phyloP scores from a whole-genome alignment of 345 rosid genomes.

The Acer saccharum region DNA sequence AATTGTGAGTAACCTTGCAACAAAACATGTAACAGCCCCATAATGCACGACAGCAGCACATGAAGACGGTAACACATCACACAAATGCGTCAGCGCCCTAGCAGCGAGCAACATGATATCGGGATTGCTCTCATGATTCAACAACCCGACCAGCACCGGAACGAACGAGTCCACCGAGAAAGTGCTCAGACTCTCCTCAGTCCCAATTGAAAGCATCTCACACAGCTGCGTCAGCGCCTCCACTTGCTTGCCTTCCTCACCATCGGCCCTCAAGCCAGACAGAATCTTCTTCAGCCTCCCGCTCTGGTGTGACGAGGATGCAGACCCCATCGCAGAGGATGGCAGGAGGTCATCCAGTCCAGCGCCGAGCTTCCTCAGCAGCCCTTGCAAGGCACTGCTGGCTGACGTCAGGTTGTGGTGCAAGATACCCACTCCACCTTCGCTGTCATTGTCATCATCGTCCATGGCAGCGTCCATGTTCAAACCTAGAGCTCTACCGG shows the following conservation, averaged over 20 bases:
- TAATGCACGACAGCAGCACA: constrained; percentile 99
- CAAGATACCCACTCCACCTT: constrained; percentile 77
- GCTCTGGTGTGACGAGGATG: constrained; percentile 80
- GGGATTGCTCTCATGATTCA: constrained; percentile 93
- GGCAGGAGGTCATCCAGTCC: constrained; percentile 95
- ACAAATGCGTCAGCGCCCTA: constrained; percentile 92
- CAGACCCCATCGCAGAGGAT: constrained; percentile 74
- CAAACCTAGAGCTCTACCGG: constrained; percentile 45
- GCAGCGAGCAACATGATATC: constrained; percentile 99
- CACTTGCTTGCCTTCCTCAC: constrained; percentile 98
- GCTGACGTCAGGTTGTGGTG: constrained; percentile 92
- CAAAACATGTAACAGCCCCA: constrained; percentile 90
- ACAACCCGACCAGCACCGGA: constrained; percentile 90
- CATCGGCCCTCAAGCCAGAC: constrained; percentile 88
- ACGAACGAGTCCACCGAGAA: constrained; percentile 97
- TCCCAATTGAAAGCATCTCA: constrained; percentile 95
- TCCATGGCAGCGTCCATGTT: constrained; percentile 67
- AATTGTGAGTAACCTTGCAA: constrained; percentile 90
- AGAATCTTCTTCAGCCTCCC: constrained; percentile 92
- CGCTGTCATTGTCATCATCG: constrained; percentile 88
- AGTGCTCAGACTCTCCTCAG: constrained; percentile 91
- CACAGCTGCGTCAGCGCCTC: constrained; percentile 98
- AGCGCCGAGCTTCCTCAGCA: constrained; percentile 93
- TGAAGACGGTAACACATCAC: constrained; percentile 96
- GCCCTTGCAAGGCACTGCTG: constrained; percentile 92